phyloP scores from a whole-genome alignment of 208 protist species.

The Acanthamoeba sp. region DNA sequence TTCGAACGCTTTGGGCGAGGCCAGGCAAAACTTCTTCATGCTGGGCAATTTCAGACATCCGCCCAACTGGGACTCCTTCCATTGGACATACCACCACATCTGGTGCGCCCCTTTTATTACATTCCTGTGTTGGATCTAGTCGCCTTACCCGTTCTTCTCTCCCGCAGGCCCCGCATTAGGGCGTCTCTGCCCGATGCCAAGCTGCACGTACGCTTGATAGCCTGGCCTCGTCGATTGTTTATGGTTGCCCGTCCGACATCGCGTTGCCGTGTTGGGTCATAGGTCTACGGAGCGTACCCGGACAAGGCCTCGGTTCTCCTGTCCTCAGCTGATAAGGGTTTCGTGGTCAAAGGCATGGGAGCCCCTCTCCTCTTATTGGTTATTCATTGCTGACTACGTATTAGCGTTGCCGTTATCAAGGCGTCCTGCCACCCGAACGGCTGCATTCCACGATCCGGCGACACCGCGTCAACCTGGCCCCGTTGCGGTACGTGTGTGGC shows the following conservation, averaged over 20 bases:
- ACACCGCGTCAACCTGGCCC: slow-evolving; percentile 35
- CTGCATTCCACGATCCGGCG: slow-evolving; percentile 6
- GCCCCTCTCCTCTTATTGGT: background rate
- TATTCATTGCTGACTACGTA: background rate
- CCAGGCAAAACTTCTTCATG: slow-evolving; percentile 65
- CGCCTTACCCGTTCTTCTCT: background rate
- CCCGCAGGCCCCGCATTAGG: slow-evolving; percentile 15
- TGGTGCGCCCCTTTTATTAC: background rate
- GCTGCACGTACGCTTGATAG: background rate
- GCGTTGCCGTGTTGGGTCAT: background rate
- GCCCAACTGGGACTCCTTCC: slow-evolving; percentile 59
- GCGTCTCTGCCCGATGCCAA: background rate
- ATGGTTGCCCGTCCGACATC: background rate
- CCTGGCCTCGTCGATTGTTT: background rate
- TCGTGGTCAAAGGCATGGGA: background rate
- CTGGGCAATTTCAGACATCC: slow-evolving; percentile 67
- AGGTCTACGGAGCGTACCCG: slow-evolving; percentile 67
- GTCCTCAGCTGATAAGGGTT: background rate
- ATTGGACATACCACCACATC: slow-evolving; percentile 56
- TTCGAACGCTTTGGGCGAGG: background rate
- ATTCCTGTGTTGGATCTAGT: background rate
- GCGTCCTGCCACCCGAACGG: background rate
- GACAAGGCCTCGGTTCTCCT: slow-evolving; percentile 58
- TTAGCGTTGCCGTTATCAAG: background rate
- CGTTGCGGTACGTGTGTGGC: slow-evolving; percentile 6